Evolutionary conservation across 306 rosid species (phyloP), one percentile per base, ranked within the genome.

Genomic region (Fragaria ananassa): DNA sequence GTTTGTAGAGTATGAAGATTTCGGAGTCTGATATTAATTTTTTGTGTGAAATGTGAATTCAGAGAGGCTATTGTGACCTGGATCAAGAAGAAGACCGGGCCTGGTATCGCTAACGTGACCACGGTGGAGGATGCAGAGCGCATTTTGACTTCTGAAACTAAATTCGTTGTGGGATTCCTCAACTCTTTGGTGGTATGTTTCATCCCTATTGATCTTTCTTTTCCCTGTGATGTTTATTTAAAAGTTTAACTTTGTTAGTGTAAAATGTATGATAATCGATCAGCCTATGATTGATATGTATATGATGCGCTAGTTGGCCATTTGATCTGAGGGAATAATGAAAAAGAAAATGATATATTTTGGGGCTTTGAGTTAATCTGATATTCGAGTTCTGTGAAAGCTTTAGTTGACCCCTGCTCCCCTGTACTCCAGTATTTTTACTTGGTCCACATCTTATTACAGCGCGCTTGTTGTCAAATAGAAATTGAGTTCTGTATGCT

Each of bases 71-170:
- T 96, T 12, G 93, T 96, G 62, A 77, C 87, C 29, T 96, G 98
- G 98, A 96, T 96, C 65, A 96, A 85, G 96, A 96, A 96, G 93
- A 96, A 96, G 87, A 88, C 51, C 5, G 99, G 99, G 56, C 98
- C 99, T 79, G 99, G 94, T 74, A 57, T 96, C 5, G 18, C 82
- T 85, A 96, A 96, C 64, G 44, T 96, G 74, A 96, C 99, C 57
- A 82, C 93, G 15, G 70, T 91, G 80, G 97, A 93, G 8, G 97
- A 93, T 10, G 98, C 97, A 19, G 86, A 91, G 47, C 78, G 87
- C 50, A 82, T 92, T 35, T 83, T 91, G 91, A 68, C 82, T 72
- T 82, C 96, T 34, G 96, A 93, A 76, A 82, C 80, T 75, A 96
- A 84, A 89, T 66, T 93, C 77, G 97, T 88, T 88, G 81, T 96